These are phyloP conservation scores for Pigoraptor vietnamica DNA, from an alignment of 78 protist species.

Conservation along the genomic window DNA sequence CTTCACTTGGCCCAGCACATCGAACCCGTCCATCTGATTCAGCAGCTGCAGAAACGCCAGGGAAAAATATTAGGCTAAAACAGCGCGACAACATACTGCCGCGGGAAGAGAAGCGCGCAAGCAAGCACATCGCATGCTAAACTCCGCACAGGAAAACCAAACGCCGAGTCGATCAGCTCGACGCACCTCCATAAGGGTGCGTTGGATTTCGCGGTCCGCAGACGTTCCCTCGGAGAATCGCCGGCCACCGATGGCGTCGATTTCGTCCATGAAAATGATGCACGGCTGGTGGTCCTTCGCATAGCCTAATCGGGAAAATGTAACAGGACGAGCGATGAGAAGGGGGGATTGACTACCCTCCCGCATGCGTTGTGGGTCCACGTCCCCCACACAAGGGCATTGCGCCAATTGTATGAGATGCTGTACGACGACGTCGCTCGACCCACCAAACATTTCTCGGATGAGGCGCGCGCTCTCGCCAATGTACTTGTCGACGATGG, in stretches of 20 bases:
- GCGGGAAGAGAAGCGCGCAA: background rate
- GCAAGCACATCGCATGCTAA: background rate
- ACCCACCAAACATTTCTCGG: constrained; percentile 97
- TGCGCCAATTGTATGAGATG: too few relatives aligned
- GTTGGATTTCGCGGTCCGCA: constrained; percentile 97
- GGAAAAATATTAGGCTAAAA: background rate
- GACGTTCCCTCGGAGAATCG: constrained; percentile 94
- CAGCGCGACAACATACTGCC: background rate
- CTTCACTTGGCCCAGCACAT: constrained; percentile 90
- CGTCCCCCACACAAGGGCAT: background rate
- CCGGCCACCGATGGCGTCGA: constrained; percentile 99
- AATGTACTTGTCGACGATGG: constrained; percentile 99
- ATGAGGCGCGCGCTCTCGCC: constrained; percentile 98
- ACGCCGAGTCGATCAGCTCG: constrained; percentile 73
- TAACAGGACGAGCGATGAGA: background rate
- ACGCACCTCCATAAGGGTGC: constrained; percentile 96
- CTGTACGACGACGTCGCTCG: too few relatives aligned
- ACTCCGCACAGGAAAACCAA: constrained; percentile 27
- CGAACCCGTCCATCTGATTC: constrained; percentile 98
- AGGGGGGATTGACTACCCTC: too few relatives aligned
- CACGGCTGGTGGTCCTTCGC: constrained; percentile 98
- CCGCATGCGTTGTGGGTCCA: background rate
- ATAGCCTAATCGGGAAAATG: constrained; percentile 30
- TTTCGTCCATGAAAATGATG: constrained; percentile 99
- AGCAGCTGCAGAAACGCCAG: constrained; percentile 56